Evolutionary conservation across 2,329 filamentous ascomycete species (phyloP), one percentile per base, ranked within the genome.

Genomic region (Phyllosticta capitalensis): DNA sequence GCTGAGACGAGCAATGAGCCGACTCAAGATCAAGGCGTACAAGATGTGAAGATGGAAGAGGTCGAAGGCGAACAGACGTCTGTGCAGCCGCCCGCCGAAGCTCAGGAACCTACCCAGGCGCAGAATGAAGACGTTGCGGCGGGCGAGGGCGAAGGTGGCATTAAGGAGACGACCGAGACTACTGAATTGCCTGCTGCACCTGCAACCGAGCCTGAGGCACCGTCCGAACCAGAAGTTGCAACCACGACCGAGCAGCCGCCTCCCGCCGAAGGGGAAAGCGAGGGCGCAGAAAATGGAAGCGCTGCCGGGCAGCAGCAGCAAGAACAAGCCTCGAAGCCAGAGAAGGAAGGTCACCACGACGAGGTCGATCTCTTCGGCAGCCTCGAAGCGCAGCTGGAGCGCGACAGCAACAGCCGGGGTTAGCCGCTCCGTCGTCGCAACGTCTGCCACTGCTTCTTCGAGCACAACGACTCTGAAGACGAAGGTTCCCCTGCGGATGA

Each of bases 341-440:
- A 45, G n/a, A 50, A 59, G 26, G 33, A n/a, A 7, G 38, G 5
- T 5, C 73, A 74, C 45, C 73, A 74, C 45, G 70, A 68, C 7
- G 75, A 77, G 57, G 66, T 74, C 28, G 77, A 80, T 67, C 64
- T 80, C 30, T 66, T 80, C 26, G 77, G 75, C 38, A 79, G 74
- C 59, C 64, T 80, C 22, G 78, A 81, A 63, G 72, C 72, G 22
- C 77, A 77, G 58, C 63, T 78, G 52, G 71, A 73, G 48, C 58
- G 62, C 6, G 59, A 64, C 12, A 56, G 61, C 22, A 54, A 59
- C 20, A 54, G 20, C 12, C 52, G 33, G 48, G 28, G 38, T n/a
- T 45, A 45, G 38, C 10, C 10, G 14, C 33, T 17, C 5, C 5
- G 24, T 26, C 24, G 24, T 26, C 24, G 24, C 24, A n/a, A n/a